Conservation (phyloP, 1,284 basidiomycete genomes). For the Wolfiporia cocos region DNA sequence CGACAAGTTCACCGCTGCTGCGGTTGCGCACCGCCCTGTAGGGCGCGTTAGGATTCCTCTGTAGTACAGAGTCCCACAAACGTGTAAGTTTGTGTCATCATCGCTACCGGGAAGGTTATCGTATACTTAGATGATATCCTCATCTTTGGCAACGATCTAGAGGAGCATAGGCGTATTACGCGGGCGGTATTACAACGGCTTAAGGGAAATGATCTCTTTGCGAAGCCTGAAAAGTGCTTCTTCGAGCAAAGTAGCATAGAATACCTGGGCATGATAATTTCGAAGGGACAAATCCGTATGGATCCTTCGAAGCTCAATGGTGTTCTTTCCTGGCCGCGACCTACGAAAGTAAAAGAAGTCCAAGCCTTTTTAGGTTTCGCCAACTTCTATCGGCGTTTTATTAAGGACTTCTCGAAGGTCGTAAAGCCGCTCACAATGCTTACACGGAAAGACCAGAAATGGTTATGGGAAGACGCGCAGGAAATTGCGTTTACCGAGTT, state of each 20-base stretch:
- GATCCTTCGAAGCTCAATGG: slow-evolving; percentile 28
- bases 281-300: slow-evolving; percentile 24
- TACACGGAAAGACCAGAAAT: slow-evolving; percentile 2
- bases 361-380: slow-evolving; percentile 24
- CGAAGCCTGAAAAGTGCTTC: slow-evolving; percentile 30
- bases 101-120: slow-evolving; percentile 11
- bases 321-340: slow-evolving; percentile 29
- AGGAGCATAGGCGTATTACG: slow-evolving; percentile 15
- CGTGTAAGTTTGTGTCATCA: too few species aligned
- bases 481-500: background rate
- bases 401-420: slow-evolving; percentile 25
- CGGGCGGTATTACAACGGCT: slow-evolving; percentile 27
- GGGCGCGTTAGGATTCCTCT: too few species aligned
- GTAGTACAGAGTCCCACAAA: too few species aligned
- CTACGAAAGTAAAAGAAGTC: slow-evolving; percentile 19
- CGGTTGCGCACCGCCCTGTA: too few species aligned
- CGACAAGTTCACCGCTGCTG: too few species aligned
- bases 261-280: slow-evolving; percentile 34
- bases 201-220: slow-evolving; percentile 19
- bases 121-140: slow-evolving; percentile 26
- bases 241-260: slow-evolving; percentile 25
- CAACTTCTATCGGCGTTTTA: slow-evolving; percentile 4
- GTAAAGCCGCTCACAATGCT: slow-evolving; percentile 21
- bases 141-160: slow-evolving; percentile 12
- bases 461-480: background rate